Evolutionary conservation across 2,329 filamentous ascomycete species (phyloP).

Genomic region (Hypocreales sp.): DNA sequence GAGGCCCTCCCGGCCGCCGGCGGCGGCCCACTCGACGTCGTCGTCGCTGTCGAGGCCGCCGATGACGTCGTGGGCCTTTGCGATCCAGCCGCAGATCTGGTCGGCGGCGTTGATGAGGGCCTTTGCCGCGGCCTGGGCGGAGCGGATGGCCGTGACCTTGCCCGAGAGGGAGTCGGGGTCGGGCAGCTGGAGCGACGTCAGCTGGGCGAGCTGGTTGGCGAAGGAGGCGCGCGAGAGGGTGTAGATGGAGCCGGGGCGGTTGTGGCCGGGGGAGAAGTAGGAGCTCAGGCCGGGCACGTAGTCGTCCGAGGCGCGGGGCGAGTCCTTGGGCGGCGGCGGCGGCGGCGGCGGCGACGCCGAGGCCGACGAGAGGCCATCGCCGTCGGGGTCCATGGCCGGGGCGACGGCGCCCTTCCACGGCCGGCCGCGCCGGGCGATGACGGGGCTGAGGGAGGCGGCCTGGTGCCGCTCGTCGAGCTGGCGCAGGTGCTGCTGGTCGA

Average conservation of each 20-base stretch:
- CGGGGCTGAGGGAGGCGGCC: slow-evolving; percentile 31
- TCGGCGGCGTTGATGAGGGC: slow-evolving; percentile 77
- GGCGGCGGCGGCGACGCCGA: slow-evolving; percentile 25
- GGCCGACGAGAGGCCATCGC: slow-evolving; percentile 22
- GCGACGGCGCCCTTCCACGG: slow-evolving; percentile 47
- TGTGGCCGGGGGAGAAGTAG: slow-evolving; percentile 53
- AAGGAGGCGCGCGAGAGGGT: slow-evolving; percentile 87
- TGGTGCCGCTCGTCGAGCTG: slow-evolving; percentile 53
- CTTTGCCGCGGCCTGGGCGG: slow-evolving; percentile 66
- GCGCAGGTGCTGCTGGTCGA: slow-evolving; percentile 54
- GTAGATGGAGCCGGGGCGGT: slow-evolving; percentile 75
- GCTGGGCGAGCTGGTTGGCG: slow-evolving; percentile 78
- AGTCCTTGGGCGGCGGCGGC: slow-evolving; percentile 12
- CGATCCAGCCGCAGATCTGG: slow-evolving; percentile 88
- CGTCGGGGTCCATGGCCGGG: slow-evolving; percentile 54
- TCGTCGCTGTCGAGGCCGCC: slow-evolving; percentile 84
- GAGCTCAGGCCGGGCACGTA: slow-evolving; percentile 35
- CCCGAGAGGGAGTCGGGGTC: slow-evolving; percentile 71
- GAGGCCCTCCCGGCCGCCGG: slow-evolving; percentile 67
- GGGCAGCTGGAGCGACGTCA: slow-evolving; percentile 80
- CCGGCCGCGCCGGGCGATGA: slow-evolving; percentile 50
- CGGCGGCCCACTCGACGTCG: slow-evolving; percentile 93
- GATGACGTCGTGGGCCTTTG: slow-evolving; percentile 80
- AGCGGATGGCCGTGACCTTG: slow-evolving; percentile 72
- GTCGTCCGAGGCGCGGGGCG: slow-evolving; percentile 18